Conservation (phyloP, 768 basidiomycete genomes). For the Cyclocybe cylindracea region DNA sequence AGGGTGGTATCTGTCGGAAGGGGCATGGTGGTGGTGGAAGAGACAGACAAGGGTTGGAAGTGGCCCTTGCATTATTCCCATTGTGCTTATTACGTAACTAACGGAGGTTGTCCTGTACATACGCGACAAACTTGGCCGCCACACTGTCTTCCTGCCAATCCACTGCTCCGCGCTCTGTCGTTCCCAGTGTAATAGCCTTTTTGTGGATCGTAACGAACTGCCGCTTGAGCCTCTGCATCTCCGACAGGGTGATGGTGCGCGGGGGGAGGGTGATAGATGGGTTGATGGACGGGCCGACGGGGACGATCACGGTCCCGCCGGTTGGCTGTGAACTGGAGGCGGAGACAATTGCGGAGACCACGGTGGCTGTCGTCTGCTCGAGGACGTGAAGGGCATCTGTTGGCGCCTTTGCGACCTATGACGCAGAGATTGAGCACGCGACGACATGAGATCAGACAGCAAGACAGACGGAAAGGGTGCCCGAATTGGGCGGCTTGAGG, state of each 20-base stretch:
- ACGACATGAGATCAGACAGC: background rate
- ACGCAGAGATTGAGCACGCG: background rate
- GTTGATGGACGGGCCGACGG: constrained; percentile 41
- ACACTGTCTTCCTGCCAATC: constrained; percentile 78
- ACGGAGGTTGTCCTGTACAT: constrained; percentile 71
- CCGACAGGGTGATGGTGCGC: constrained; percentile 77
- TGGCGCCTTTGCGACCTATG: constrained; percentile 78
- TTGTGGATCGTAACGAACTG: constrained; percentile 92
- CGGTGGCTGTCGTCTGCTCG: constrained; percentile 70
- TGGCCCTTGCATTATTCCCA: background rate
- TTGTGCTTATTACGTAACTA: constrained; percentile 9
- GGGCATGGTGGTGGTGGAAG: constrained; percentile 52
- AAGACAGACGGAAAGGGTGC: constrained; percentile 60
- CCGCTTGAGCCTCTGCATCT: constrained; percentile 86
- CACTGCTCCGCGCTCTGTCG: constrained; percentile 73
- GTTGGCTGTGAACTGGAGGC: constrained; percentile 42
- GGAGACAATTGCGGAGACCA: constrained; percentile 73
- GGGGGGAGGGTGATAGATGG: constrained; percentile 63
- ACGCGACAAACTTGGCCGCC: constrained; percentile 66
- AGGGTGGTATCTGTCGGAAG: constrained; percentile 57
- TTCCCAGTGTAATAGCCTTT: constrained; percentile 83
- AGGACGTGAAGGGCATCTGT: constrained; percentile 85
- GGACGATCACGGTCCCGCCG: constrained; percentile 53
- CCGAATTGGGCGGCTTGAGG: constrained; percentile 87
- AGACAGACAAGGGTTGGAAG: background rate